A percentile compares a stretch with the other conserved stretches of the same genome.
phyloP scores from a whole-genome alignment of 2,329 filamentous ascomycete species.

The Botrytis fabae region DNA sequence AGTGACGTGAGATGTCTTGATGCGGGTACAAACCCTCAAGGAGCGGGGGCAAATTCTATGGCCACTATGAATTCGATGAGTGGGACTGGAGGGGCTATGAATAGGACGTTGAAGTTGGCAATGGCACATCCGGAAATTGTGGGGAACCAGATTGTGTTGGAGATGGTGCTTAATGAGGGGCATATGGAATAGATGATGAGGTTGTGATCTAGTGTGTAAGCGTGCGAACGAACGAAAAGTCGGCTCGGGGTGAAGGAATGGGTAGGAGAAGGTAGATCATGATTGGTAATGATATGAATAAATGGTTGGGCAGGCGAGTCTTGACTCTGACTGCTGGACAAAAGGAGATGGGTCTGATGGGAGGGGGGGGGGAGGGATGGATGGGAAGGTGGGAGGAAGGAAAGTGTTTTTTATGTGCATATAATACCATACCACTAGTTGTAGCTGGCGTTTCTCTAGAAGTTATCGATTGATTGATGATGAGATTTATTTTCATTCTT shows the following conservation, averaged over 20 bases:
- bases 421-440: constrained; percentile 14
- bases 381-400: neutral
- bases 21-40: constrained; percentile 63
- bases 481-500: neutral
- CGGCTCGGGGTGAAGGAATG: neutral
- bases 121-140: constrained; percentile 92
- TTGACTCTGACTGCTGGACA: neutral
- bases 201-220: neutral
- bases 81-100: constrained; percentile 41
- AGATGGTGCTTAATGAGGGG: constrained; percentile 89
- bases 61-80: constrained; percentile 31
- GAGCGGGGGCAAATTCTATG: constrained; percentile 49
- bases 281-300: neutral
- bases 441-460: neutral
- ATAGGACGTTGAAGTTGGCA: constrained; percentile 85
- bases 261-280: neutral
- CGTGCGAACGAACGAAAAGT: neutral
- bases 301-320: constrained; percentile 4
- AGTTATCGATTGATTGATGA: neutral
- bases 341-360: constrained; percentile 2
- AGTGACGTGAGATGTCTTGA: constrained; percentile 88
- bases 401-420: constrained; percentile 16
- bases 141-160: constrained; percentile 83
- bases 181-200: constrained; percentile 47
- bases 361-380: neutral